These are phyloP conservation scores for Ogataea methylovora DNA, from an alignment of 805 yeast species.

Conservation along the genomic window DNA sequence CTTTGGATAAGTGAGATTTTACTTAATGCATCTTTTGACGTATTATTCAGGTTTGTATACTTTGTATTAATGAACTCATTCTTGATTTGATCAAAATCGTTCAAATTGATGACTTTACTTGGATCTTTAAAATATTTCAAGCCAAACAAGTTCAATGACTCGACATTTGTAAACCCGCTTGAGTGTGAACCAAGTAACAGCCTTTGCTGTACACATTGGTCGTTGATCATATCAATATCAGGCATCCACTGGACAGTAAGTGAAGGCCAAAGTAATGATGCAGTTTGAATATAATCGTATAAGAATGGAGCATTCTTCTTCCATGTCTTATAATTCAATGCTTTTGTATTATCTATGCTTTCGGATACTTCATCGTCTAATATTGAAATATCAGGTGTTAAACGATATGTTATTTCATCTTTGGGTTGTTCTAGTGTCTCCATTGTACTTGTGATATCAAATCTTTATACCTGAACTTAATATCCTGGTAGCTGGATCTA, in stretches of 20 bases:
- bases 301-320: conserved; percentile 53
- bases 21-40: neutral
- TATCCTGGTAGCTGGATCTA: too few relatives aligned
- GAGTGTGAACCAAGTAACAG: conserved; percentile 60
- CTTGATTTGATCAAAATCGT: conserved; percentile 28
- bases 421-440: too few relatives aligned
- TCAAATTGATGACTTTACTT: conserved; percentile 17
- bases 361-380: too few relatives aligned
- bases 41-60: neutral
- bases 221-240: conserved; percentile 29
- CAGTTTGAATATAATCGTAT: conserved; percentile 45
- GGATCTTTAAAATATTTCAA: conserved; percentile 5
- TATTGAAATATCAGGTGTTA: too few relatives aligned
- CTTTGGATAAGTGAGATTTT: conserved; percentile 33
- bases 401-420: too few relatives aligned
- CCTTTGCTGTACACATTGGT: conserved; percentile 28
- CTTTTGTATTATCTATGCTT: too few relatives aligned
- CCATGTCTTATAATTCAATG: conserved; percentile 42
- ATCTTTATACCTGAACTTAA: too few relatives aligned
- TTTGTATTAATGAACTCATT: conserved; percentile 27
- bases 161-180: conserved; percentile 34
- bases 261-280: conserved; percentile 59
- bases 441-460: too few relatives aligned
- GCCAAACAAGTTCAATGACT: conserved; percentile 15
- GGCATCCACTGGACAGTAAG: conserved; percentile 57